Percentiles rank a stretch among this genome's conserved stretches.
phyloP scores from a whole-genome alignment of 805 yeast species.

The Kurtzmaniella cleridarum region DNA sequence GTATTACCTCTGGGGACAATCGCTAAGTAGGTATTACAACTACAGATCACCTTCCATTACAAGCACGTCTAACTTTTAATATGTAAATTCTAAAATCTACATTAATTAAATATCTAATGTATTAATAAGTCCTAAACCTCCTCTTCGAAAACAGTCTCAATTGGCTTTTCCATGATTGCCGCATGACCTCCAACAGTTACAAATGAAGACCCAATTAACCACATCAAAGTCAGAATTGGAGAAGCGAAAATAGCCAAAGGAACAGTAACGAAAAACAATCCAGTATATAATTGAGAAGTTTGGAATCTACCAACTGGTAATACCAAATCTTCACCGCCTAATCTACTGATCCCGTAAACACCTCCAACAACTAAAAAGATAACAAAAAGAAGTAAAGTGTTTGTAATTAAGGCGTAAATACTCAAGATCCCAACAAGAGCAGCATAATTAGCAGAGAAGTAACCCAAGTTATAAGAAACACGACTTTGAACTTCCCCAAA shows the following conservation, averaged over 20 bases:
- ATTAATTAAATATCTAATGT: neutral
- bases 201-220: constrained; percentile 86
- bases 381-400: constrained; percentile 78
- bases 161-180: constrained; percentile 87
- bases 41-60: too few relatives aligned
- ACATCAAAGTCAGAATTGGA: constrained; percentile 82
- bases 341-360: constrained; percentile 66
- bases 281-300: constrained; percentile 80
- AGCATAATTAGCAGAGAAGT: constrained; percentile 83
- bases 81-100: neutral
- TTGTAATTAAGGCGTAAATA: constrained; percentile 83
- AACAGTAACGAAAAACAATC: constrained; percentile 64
- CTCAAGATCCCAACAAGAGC: constrained; percentile 66
- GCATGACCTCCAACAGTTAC: constrained; percentile 83
- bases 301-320: constrained; percentile 68
- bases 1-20: too few relatives aligned
- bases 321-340: constrained; percentile 79
- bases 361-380: constrained; percentile 68
- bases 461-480: constrained; percentile 77
- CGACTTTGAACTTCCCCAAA: constrained; percentile 87
- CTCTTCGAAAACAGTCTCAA: constrained; percentile 90
- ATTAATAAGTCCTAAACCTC: constrained; percentile 35
- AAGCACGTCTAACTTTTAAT: constrained; percentile 9
- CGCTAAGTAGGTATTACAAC: too few relatives aligned
- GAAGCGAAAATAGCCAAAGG: constrained; percentile 85